Conservation (phyloP, 176 grass and related monocot genomes). For the Juncus effusus region DNA sequence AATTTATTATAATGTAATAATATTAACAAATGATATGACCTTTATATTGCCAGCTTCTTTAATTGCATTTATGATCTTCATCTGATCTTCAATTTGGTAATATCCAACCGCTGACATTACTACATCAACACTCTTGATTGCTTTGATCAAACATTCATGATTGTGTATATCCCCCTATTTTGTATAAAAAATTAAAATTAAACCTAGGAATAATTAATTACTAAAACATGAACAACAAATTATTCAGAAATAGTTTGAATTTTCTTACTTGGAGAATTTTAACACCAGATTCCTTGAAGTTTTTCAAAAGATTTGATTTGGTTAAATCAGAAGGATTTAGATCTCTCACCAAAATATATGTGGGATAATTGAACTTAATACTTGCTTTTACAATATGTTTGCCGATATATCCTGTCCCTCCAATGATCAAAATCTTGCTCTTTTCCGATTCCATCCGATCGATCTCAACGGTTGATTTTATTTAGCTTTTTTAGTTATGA, state of each 20-base stretch:
- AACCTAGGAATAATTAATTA: no score
- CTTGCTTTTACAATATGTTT: no score
- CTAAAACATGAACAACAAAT: no score
- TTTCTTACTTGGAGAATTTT: no score
- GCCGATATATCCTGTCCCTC: neutral
- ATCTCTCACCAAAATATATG: no score
- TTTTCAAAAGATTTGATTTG: no score
- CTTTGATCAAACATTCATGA: slow-evolving; percentile 29
- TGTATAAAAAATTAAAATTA: neutral
- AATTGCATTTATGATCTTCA: slow-evolving; percentile 37
- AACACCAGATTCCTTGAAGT: no score
- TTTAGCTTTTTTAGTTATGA: no score
- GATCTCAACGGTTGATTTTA: neutral
- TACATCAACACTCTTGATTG: slow-evolving; percentile 7
- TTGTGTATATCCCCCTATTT: slow-evolving; percentile 28
- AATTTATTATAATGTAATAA: neutral
- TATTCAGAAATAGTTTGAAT: no score
- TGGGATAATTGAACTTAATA: no score
- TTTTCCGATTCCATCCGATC: neutral
- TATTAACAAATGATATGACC: neutral
- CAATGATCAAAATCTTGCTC: slow-evolving; percentile 21
- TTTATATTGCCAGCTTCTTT: slow-evolving; percentile 49
- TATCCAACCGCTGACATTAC: slow-evolving; percentile 33
- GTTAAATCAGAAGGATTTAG: no score
- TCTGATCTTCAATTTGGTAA: slow-evolving; percentile 27